Evolutionary conservation across 2,329 filamentous ascomycete species (phyloP).

Genomic region (Apiospora phragmitis): DNA sequence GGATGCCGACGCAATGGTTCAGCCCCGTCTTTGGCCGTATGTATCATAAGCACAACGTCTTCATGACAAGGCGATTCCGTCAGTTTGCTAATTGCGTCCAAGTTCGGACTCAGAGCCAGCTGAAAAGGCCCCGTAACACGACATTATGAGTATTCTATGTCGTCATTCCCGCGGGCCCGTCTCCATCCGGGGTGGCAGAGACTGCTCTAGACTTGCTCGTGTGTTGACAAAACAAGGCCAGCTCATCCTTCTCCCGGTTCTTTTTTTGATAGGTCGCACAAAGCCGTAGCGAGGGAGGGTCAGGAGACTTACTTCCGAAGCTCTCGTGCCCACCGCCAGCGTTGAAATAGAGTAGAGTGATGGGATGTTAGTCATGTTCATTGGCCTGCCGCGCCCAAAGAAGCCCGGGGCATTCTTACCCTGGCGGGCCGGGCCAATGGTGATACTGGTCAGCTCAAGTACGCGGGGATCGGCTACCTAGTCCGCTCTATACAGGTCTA

Average conservation of each 20-base stretch:
- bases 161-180: not conserved
- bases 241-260: not conserved
- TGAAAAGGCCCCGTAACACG: not conserved
- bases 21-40: not conserved
- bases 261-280: not conserved
- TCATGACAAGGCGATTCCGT: not conserved
- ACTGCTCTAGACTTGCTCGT: not conserved
- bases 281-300: not conserved
- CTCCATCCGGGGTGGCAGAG: not conserved
- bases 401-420: not conserved
- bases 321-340: not conserved
- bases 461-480: not conserved
- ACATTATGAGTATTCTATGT: not conserved
- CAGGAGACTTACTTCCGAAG: not conserved
- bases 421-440: not conserved
- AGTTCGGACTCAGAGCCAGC: not conserved
- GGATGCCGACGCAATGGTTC: not conserved
- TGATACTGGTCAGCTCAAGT: not conserved
- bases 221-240: not conserved
- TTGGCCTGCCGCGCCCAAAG: not conserved
- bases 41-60: not conserved
- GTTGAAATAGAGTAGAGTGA: not conserved
- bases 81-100: not conserved
- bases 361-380: not conserved
- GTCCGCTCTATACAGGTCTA: not conserved